Conservation (phyloP, 257 asterid genomes). For the Cruciata laevipes region DNA sequence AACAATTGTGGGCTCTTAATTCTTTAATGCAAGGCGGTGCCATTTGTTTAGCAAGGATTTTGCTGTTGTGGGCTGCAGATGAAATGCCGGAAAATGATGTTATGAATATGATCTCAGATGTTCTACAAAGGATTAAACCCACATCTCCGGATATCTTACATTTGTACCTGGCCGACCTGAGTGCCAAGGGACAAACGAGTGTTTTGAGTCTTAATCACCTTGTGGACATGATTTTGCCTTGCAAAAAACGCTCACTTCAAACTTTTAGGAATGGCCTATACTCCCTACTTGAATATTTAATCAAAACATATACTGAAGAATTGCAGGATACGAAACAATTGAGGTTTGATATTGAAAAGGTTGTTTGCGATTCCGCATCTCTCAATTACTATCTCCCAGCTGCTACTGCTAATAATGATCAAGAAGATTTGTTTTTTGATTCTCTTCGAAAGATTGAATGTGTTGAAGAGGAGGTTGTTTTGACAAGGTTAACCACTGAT, state of each 20-base stretch:
- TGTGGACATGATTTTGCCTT: no score
- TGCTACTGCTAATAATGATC: no score
- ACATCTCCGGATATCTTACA: background rate
- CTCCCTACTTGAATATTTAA: background rate
- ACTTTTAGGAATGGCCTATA: background rate
- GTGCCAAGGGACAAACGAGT: no score
- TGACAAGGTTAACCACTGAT: background rate
- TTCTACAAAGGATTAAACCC: background rate
- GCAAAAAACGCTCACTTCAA: background rate
- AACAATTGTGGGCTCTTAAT: background rate
- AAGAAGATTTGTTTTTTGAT: no score
- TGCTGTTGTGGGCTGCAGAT: background rate
- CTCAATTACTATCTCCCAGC: background rate
- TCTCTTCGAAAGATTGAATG: no score
- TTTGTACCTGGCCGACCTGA: background rate
- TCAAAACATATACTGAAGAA: background rate
- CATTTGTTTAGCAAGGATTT: background rate
- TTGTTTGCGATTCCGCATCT: background rate
- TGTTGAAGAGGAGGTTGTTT: background rate
- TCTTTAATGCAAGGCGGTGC: background rate
- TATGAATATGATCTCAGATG: background rate
- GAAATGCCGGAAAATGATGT: background rate
- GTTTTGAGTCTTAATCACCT: no score
- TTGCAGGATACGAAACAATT: background rate
- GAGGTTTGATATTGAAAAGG: background rate